A percentile compares a stretch with the other conserved stretches of the same genome.
phyloP scores from a whole-genome alignment of 2,329 filamentous ascomycete genomes.

The Clarireedia monteithiana region DNA sequence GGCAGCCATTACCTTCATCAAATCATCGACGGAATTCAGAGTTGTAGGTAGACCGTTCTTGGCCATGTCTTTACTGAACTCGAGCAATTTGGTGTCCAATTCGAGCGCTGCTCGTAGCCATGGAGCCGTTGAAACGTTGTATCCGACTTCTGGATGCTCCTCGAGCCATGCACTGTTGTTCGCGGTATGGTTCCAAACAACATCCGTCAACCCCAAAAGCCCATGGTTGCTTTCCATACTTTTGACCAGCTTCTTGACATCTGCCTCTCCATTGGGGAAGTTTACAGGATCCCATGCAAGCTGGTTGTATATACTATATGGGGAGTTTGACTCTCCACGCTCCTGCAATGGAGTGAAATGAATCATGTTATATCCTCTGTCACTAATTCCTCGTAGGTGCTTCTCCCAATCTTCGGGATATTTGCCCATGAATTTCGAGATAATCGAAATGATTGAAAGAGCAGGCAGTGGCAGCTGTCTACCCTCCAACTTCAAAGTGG shows the following conservation, averaged over 20 bases:
- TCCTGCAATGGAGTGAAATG: slow-evolving; percentile 94
- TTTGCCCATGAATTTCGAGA: slow-evolving; percentile 97
- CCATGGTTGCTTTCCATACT: slow-evolving; percentile 81
- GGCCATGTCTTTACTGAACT: slow-evolving; percentile 54
- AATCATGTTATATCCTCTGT: slow-evolving; percentile 96
- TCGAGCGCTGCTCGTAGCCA: slow-evolving; percentile 67
- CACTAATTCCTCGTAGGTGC: slow-evolving; percentile 79
- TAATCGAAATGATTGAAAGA: slow-evolving; percentile 83
- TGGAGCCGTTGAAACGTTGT: slow-evolving; percentile 86
- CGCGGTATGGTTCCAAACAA: slow-evolving; percentile 96
- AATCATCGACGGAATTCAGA: slow-evolving; percentile 61
- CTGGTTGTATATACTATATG: slow-evolving; percentile 95
- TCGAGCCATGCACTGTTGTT: slow-evolving; percentile 92
- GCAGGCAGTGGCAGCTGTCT: slow-evolving; percentile 74
- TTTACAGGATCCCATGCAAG: slow-evolving; percentile 71
- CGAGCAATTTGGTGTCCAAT: slow-evolving; percentile 66
- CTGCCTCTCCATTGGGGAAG: slow-evolving; percentile 79
- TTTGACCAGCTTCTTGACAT: slow-evolving; percentile 67
- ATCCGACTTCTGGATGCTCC: slow-evolving; percentile 90
- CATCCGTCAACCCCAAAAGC: slow-evolving; percentile 83
- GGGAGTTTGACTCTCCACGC: slow-evolving; percentile 85
- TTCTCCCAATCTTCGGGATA: slow-evolving; percentile 87
- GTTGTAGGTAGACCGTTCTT: slow-evolving; percentile 68
- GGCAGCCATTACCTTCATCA: slow-evolving; percentile 74
- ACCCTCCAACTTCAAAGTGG: slow-evolving; percentile 66